Base-by-base conservation (phyloP, 352 stramenopile genomes). In the Phytophthora nicotianae region DNA sequence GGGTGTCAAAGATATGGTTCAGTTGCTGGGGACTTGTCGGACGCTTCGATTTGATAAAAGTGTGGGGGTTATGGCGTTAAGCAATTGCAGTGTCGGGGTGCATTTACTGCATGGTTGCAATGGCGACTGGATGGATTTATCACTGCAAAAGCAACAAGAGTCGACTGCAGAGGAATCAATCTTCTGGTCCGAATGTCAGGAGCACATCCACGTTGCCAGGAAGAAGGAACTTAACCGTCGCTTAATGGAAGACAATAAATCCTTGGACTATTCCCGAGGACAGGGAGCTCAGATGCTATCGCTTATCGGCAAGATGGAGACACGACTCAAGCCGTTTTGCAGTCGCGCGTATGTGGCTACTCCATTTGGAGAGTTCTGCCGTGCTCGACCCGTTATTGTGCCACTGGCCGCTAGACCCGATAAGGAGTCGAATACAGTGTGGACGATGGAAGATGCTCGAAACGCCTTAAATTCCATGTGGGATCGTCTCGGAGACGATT, bases 401-500 rank as follows among this genome's bases (percentile, higher is more conserved):
- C 58, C 70, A 5, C 33, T 78, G 16, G 47, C 50, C 20, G 27
- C n/a, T 21, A 35, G n/a, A 62, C 0, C 35, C 41, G 38, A 68
- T 47, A 52, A 60, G 40, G 50, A 20, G 2, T n/a, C 13, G 17
- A 37, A 19, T 33, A 35, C 2, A 19, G 11, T 19, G 3, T 79
- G 70, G 70, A 74, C 70, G n/a, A 62, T 65, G 54, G 58, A 65
- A 23, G 58, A 75, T 42, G 62, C 61, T 35, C 55, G 58, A 3
- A 16, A 9, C 1, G 70, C 70, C 6, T 47, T 79, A 9, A 74
- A 79, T 41, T 47, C 58, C 0, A 45, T 62, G 33, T 68, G 45
- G 50, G 58, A 73, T 50, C 50, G 66, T 9, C 50, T 85, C 8
- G 73, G 75, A 33, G 70, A 81, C 49, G 57, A 81, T 21, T 83